Percentiles rank a stretch among this genome's conserved stretches.
Evolutionary conservation across 495 filamentous ascomycete species (phyloP).

Genomic region (Choiromyces venosus): DNA sequence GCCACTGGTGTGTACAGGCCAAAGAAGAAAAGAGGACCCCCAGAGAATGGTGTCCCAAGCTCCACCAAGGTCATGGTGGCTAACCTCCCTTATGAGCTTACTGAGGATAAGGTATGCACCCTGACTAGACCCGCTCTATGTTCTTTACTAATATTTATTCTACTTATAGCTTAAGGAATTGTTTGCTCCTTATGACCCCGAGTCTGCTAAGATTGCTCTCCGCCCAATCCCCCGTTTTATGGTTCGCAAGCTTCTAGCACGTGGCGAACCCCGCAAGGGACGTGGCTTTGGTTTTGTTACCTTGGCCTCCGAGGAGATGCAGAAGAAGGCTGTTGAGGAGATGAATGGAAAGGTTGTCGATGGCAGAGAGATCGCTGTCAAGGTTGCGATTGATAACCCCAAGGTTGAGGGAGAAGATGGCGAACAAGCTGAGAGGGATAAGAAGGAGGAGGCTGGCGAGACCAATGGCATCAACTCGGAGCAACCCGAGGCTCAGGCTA

Average conservation of each 20-base stretch:
- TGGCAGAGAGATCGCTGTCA: slow-evolving; percentile 97
- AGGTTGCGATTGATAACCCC: slow-evolving; percentile 98
- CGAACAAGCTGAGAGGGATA: slow-evolving; percentile 47
- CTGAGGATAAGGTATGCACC: slow-evolving; percentile 79
- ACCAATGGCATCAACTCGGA: not conserved
- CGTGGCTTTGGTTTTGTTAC: slow-evolving; percentile 98
- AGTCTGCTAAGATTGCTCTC: slow-evolving; percentile 94
- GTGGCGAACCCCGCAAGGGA: slow-evolving; percentile 97
- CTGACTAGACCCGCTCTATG: slow-evolving; percentile 1
- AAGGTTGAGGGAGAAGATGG: slow-evolving; percentile 73
- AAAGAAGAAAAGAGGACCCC: slow-evolving; percentile 70
- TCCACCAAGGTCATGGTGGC: slow-evolving; percentile 99
- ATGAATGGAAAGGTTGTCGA: slow-evolving; percentile 99
- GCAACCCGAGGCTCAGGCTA: not conserved
- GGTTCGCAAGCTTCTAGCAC: slow-evolving; percentile 98
- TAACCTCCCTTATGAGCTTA: slow-evolving; percentile 95
- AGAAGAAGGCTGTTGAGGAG: slow-evolving; percentile 91
- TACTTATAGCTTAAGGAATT: slow-evolving; percentile 81
- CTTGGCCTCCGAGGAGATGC: slow-evolving; percentile 85
- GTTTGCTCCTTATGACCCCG: slow-evolving; percentile 80
- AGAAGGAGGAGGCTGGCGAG: slow-evolving; percentile 12
- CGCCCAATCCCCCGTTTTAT: slow-evolving; percentile 98
- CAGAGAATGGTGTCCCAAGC: slow-evolving; percentile 94
- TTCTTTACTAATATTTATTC: slow-evolving; percentile 13
- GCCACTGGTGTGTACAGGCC: slow-evolving; percentile 37